These are phyloP conservation scores for Brassica hybrid DNA, from an alignment of 441 rosid genomes.

Conservation along the genomic window DNA sequence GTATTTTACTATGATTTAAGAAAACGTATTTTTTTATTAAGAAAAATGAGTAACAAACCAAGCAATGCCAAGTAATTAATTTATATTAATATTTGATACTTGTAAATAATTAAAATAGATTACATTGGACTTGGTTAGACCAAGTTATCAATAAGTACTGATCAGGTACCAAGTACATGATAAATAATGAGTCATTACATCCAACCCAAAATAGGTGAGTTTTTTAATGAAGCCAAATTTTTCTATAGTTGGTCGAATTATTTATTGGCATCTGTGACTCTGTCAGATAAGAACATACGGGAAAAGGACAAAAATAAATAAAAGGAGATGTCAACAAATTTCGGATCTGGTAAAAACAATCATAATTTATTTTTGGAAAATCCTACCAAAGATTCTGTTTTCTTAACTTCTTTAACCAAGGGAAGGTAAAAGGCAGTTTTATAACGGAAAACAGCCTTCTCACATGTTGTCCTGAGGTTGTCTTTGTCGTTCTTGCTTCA, in stretches of 20 bases:
- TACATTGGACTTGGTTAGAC: too few species aligned
- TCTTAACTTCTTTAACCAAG: not conserved
- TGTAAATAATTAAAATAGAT: too few species aligned
- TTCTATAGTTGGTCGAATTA: not conserved
- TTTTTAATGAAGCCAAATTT: too few species aligned
- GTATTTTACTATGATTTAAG: too few species aligned
- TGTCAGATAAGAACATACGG: not conserved
- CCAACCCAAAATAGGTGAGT: too few species aligned
- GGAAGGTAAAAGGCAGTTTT: not conserved
- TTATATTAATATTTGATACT: too few species aligned
- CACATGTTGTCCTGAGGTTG: slow-evolving; percentile 15
- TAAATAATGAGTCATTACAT: too few species aligned
- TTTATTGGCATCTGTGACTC: not conserved
- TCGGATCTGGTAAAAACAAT: not conserved
- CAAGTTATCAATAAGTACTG: too few species aligned
- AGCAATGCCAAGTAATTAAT: too few species aligned
- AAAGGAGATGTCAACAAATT: slow-evolving; percentile 17
- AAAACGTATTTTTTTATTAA: too few species aligned
- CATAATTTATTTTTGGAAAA: slow-evolving; percentile 22
- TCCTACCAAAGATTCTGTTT: slow-evolving; percentile 9
- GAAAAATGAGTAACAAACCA: too few species aligned
- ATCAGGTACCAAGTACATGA: too few species aligned
- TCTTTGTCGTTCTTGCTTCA: slow-evolving; percentile 22
- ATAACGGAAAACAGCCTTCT: slow-evolving; percentile 1
- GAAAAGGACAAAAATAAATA: not conserved